A percentile compares a stretch with the other conserved stretches of the same genome.
These are phyloP conservation scores for Moesziomyces parantarcticus DNA, from an alignment of 1,284 basidiomycete species.

Conservation along the genomic window DNA sequence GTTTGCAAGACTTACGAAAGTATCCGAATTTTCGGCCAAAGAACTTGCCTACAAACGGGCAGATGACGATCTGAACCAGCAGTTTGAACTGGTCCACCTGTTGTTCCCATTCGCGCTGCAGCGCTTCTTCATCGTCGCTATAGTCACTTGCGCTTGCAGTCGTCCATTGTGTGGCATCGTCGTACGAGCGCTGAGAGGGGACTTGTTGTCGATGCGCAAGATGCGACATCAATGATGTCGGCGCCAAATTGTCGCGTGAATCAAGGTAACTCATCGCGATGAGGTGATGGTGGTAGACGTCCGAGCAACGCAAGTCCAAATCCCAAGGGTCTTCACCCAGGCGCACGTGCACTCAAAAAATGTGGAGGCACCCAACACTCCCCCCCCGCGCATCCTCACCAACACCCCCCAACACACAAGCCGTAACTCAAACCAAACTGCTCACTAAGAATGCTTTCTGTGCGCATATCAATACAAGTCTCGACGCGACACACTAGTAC, in stretches of 20 bases:
- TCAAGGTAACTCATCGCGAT: neutral
- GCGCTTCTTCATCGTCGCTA: constrained; percentile 8
- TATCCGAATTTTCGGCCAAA: constrained; percentile 47
- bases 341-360: neutral
- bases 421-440: too few relatives aligned
- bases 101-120: constrained; percentile 52
- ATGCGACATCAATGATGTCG: constrained; percentile 2
- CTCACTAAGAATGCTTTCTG: neutral
- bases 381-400: neutral
- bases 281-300: neutral
- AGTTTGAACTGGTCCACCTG: constrained; percentile 44
- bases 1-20: constrained; percentile 26
- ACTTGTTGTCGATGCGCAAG: neutral
- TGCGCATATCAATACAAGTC: constrained; percentile 9
- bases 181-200: too few relatives aligned
- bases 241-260: neutral
- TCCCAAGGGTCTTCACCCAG: too few relatives aligned
- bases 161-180: too few relatives aligned
- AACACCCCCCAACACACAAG: too few relatives aligned
- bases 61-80: constrained; percentile 48
- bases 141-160: neutral
- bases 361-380: neutral
- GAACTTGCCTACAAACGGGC: constrained; percentile 51
- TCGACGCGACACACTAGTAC: neutral
- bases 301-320: too few relatives aligned